A percentile compares a stretch with the other conserved stretches of the same genome.
phyloP scores from a whole-genome alignment of 1,139 yeast genomes.

The Kodamaea derodonti region DNA sequence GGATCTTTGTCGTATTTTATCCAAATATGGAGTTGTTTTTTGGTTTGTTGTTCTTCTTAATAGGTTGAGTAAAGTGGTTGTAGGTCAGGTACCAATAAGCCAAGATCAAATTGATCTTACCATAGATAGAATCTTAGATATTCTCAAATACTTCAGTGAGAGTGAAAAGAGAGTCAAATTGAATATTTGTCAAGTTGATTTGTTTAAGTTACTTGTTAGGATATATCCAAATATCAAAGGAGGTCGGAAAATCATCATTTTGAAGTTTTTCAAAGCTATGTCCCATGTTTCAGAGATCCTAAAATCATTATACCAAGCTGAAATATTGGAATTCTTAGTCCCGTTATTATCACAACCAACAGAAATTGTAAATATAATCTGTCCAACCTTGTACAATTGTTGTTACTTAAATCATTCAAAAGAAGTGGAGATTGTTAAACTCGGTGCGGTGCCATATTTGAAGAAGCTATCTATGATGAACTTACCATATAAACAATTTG shows the following conservation, averaged over 20 bases:
- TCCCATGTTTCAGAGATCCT: conserved; percentile 36
- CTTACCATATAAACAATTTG: conserved; percentile 56
- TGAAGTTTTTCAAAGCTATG: conserved; percentile 43
- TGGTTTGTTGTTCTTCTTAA: conserved; percentile 47
- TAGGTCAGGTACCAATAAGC: conserved; percentile 9
- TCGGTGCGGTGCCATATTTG: conserved; percentile 53
- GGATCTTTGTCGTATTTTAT: conserved; percentile 52
- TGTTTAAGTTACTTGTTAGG: conserved; percentile 43
- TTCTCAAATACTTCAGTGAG: conserved; percentile 39
- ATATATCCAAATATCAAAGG: conserved; percentile 24
- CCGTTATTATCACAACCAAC: conserved; percentile 32
- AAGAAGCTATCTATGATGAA: conserved; percentile 43
- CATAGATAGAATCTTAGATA: conserved; percentile 34
- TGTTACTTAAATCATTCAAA: conserved; percentile 54
- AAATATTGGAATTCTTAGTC: conserved; percentile 40
- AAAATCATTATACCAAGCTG: conserved; percentile 35
- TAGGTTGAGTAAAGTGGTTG: conserved; percentile 17
- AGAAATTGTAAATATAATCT: conserved; percentile 39
- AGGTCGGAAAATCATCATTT: conserved; percentile 32
- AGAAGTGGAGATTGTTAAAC: conserved; percentile 50
- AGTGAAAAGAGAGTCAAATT: conserved; percentile 42
- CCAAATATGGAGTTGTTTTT: conserved; percentile 46
- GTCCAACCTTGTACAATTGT: conserved; percentile 49
- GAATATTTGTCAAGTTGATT: conserved; percentile 38
- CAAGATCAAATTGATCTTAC: conserved; percentile 25